These are phyloP conservation scores for Trichocladium uniseriatum DNA, from an alignment of 495 filamentous ascomycete species.

Conservation along the genomic window DNA sequence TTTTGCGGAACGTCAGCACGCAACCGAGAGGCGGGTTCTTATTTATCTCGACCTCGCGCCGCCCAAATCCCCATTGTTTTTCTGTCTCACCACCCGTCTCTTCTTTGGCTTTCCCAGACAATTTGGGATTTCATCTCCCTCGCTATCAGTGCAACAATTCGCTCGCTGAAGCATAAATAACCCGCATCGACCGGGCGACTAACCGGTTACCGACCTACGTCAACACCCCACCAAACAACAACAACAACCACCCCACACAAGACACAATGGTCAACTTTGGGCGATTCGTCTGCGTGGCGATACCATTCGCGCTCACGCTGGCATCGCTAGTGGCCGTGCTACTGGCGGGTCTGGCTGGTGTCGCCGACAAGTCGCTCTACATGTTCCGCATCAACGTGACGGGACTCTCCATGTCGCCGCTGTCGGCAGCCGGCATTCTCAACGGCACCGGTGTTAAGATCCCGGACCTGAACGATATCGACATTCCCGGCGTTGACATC, in stretches of 20 bases:
- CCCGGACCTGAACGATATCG: conserved; percentile 5
- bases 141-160: not conserved
- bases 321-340: conserved; percentile 63
- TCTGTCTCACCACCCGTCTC: too few species aligned
- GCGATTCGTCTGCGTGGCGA: conserved; percentile 69
- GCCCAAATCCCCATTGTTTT: too few species aligned
- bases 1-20: too few species aligned
- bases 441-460: conserved; percentile 5
- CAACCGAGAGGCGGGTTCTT: too few species aligned
- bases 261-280: conserved; percentile 40
- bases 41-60: too few species aligned
- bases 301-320: conserved; percentile 67
- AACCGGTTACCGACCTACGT: conserved; percentile 3
- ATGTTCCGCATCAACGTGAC: conserved; percentile 60
- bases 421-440: conserved; percentile 15
- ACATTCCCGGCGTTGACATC: conserved; percentile 9
- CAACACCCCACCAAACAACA: not conserved
- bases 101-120: too few species aligned
- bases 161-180: not conserved
- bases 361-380: conserved; percentile 58
- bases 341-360: conserved; percentile 62
- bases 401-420: conserved; percentile 35
- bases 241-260: not conserved
- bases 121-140: too few species aligned
- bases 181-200: not conserved